Evolutionary conservation across 169 alveolate species (phyloP).

Genomic region (Plasmodium gallinaceum): DNA sequence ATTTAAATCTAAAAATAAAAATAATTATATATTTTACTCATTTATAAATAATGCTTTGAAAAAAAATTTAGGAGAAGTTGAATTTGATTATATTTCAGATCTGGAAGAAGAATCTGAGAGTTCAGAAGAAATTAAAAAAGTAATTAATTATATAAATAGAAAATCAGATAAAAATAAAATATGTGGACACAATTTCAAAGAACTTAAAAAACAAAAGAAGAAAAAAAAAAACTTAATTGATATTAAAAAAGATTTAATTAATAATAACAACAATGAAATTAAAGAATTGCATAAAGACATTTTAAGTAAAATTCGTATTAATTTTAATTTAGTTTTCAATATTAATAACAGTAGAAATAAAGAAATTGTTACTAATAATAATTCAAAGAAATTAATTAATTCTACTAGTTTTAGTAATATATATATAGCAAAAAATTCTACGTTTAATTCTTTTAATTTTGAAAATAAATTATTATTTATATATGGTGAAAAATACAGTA

Average conservation of each 20-base stretch:
- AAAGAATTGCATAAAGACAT: slow-evolving; percentile 14
- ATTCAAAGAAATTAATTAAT: neutral
- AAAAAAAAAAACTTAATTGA: neutral
- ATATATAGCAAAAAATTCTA: neutral
- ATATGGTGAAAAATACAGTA: slow-evolving; percentile 66
- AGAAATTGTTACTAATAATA: neutral
- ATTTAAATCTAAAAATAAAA: slow-evolving; percentile 56
- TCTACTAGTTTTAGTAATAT: slow-evolving; percentile 6
- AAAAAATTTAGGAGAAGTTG: slow-evolving; percentile 25
- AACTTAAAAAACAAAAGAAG: slow-evolving; percentile 12
- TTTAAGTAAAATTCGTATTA: slow-evolving; percentile 9
- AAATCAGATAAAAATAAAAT: slow-evolving; percentile 12
- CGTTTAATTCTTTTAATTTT: neutral
- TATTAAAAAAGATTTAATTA: slow-evolving; percentile 38
- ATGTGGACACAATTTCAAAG: neutral
- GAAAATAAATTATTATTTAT: slow-evolving; percentile 54
- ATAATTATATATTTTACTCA: slow-evolving; percentile 48
- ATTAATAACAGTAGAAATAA: neutral
- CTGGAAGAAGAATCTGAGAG: slow-evolving; percentile 18
- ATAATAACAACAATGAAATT: slow-evolving; percentile 35
- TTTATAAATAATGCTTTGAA: slow-evolving; percentile 24
- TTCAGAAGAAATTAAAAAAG: slow-evolving; percentile 17
- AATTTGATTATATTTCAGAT: neutral
- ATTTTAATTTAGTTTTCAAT: slow-evolving; percentile 25
- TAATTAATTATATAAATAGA: slow-evolving; percentile 14